A percentile compares a stretch with the other conserved stretches of the same genome.
Conservation (phyloP, 768 basidiomycete genomes). For the Russula ochroleuca region DNA sequence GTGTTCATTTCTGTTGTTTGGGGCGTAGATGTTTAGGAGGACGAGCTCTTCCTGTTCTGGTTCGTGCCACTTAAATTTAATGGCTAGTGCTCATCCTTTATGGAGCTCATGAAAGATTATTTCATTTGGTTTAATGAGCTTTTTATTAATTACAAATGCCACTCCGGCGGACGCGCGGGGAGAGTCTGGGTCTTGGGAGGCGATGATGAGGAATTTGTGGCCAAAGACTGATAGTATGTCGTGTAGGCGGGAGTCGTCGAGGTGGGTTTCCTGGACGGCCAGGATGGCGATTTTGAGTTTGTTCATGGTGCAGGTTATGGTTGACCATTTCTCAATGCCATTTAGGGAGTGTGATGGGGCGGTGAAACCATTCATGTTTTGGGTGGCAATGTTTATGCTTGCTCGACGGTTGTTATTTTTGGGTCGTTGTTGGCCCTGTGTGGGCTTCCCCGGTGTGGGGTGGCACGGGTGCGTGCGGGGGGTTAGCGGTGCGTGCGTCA, state of each 20-base stretch:
- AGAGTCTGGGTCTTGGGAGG: background rate
- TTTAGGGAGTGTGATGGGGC: background rate
- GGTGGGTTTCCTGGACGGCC: slow-evolving; percentile 3
- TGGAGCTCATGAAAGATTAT: background rate
- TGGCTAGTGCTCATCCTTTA: background rate
- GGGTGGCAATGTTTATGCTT: background rate
- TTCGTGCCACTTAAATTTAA: slow-evolving; percentile 27
- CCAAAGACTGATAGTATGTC: background rate
- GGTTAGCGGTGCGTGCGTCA: no score
- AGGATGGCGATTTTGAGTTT: background rate
- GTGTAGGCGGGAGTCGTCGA: background rate
- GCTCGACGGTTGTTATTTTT: no score
- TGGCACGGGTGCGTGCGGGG: no score
- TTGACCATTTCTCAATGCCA: background rate
- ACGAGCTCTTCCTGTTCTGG: background rate
- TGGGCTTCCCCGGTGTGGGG: no score
- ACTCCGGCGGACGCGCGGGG: background rate
- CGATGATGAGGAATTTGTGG: background rate
- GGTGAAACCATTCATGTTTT: background rate
- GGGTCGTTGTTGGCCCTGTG: no score
- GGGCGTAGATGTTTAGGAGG: slow-evolving; percentile 31
- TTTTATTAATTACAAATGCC: background rate
- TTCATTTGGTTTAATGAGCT: background rate
- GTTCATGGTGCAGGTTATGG: background rate
- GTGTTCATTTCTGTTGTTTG: slow-evolving; percentile 11